Base-by-base conservation (phyloP, 306 rosid genomes). In the Echinosophora koreensis region DNA sequence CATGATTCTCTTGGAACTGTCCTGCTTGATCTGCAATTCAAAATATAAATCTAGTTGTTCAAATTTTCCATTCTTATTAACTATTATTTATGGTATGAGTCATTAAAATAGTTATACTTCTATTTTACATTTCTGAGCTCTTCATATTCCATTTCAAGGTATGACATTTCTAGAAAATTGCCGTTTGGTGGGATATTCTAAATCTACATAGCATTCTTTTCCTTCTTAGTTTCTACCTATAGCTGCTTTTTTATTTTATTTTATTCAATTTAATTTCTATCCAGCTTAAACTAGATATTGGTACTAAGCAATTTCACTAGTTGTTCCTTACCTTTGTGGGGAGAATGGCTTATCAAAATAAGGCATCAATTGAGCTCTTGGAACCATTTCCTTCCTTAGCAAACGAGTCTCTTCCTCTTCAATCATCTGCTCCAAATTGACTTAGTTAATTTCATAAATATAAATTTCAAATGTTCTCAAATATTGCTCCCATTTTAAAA, bases 301-400 rank as follows among this genome's bases (percentile, higher is more conserved):
- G 32, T n/a, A 22, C 42, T 17, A 49, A 3, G 44, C 11, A 77
- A 34, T 77, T 65, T 78, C 14, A 51, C 4, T 14, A 9, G 0
- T 35, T 73, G 14, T 54, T 11, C 27, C 58, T 42, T 85, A 93
- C 98, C 98, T 87, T 80, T 92, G 95, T n/a, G 98, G 98, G 37
- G 60, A 82, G 86, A 90, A 94, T 75, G 98, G 97, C 73, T 89
- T 86, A 63, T 94, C 97, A 74, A 94, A 94, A 80, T 86, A 87
- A 22, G 98, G 98, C 98, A 94, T 94, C 71, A 94, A 79, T 68
- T 92, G 97, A 86, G 98, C 98, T 85, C 95, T 89, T 47, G 98
- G 98, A 80, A 94, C 39, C 98, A 94, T 89, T 71, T 94, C 98
- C 88, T 94, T 90, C 86, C 98, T 92, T 67, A 94, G 74, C 84